phyloP scores from a whole-genome alignment of 2,329 filamentous ascomycete genomes.

The Paraphaeosphaeria sporulosa region DNA sequence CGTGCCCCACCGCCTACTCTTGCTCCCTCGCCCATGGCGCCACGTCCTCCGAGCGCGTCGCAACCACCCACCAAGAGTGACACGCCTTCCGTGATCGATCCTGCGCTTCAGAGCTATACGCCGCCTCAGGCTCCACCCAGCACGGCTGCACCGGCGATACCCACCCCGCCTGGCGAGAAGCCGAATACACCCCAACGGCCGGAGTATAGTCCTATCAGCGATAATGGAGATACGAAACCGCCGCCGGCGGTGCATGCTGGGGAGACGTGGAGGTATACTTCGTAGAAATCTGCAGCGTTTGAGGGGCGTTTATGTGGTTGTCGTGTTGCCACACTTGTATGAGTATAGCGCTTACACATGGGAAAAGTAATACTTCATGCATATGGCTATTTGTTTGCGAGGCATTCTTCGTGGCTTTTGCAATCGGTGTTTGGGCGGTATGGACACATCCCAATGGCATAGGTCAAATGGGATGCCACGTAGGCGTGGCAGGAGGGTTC shows the following conservation, averaged over 20 bases:
- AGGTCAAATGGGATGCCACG: background rate
- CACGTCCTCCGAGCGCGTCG: conserved; percentile 27
- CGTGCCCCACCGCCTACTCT: conserved; percentile 9
- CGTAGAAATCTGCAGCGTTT: background rate
- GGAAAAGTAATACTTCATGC: background rate
- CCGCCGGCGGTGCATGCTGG: conserved; percentile 31
- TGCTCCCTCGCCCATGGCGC: conserved; percentile 19
- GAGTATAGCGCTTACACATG: background rate
- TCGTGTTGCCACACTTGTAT: background rate
- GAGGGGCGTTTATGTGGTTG: background rate
- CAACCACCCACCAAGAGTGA: conserved; percentile 17
- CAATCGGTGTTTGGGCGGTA: background rate
- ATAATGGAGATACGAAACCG: conserved; percentile 33
- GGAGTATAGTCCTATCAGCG: conserved; percentile 39
- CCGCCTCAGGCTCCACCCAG: conserved; percentile 22
- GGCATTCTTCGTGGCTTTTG: background rate
- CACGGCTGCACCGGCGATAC: conserved; percentile 39
- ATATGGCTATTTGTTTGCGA: background rate
- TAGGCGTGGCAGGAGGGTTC: background rate
- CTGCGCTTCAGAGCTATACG: conserved; percentile 25
- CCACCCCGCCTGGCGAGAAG: conserved; percentile 33
- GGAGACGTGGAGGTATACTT: conserved; percentile 44
- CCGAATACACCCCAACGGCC: conserved; percentile 27
- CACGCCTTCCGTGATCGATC: conserved; percentile 15
- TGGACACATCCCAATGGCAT: background rate